These are phyloP conservation scores for Trichoderma sp. DNA, from an alignment of 2,329 filamentous ascomycete species.

Conservation along the genomic window DNA sequence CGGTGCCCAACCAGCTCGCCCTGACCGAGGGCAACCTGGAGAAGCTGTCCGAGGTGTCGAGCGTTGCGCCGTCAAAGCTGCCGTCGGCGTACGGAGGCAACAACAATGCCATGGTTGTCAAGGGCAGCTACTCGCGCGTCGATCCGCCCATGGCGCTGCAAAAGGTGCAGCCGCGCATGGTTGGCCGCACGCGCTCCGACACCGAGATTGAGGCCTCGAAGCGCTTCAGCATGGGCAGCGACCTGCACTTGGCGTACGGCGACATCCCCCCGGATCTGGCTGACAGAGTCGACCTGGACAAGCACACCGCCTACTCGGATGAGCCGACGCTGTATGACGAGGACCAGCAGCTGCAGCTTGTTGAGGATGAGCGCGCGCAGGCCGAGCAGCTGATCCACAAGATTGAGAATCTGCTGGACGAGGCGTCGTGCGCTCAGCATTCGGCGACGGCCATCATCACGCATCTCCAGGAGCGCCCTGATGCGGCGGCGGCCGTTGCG, in stretches of 20 bases:
- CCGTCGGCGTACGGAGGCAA: slow-evolving; percentile 48
- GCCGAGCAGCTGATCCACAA: slow-evolving; percentile 66
- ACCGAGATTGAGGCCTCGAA: slow-evolving; percentile 40
- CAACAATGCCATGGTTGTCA: slow-evolving; percentile 42
- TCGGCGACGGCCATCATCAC: slow-evolving; percentile 81
- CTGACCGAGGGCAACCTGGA: slow-evolving; percentile 59
- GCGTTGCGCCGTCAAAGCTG: slow-evolving; percentile 50
- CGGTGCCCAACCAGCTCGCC: slow-evolving; percentile 41
- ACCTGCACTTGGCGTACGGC: slow-evolving; percentile 92
- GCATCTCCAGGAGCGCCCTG: slow-evolving; percentile 71
- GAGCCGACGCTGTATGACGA: not conserved
- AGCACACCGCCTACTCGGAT: slow-evolving; percentile 50
- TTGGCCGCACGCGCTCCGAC: slow-evolving; percentile 45
- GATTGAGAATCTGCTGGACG: slow-evolving; percentile 78
- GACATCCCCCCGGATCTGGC: slow-evolving; percentile 73
- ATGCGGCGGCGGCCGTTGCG: slow-evolving; percentile 91
- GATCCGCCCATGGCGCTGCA: slow-evolving; percentile 34
- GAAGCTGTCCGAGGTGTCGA: slow-evolving; percentile 57
- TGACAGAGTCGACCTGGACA: slow-evolving; percentile 52
- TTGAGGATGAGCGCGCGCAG: slow-evolving; percentile 58
- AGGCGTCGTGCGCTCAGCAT: slow-evolving; percentile 87
- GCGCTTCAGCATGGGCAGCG: slow-evolving; percentile 60
- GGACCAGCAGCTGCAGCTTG: not conserved
- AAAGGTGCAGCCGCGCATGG: slow-evolving; percentile 36
- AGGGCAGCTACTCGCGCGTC: slow-evolving; percentile 48